Base-by-base conservation (phyloP, 768 basidiomycete genomes). In the Lentinula raphanica region DNA sequence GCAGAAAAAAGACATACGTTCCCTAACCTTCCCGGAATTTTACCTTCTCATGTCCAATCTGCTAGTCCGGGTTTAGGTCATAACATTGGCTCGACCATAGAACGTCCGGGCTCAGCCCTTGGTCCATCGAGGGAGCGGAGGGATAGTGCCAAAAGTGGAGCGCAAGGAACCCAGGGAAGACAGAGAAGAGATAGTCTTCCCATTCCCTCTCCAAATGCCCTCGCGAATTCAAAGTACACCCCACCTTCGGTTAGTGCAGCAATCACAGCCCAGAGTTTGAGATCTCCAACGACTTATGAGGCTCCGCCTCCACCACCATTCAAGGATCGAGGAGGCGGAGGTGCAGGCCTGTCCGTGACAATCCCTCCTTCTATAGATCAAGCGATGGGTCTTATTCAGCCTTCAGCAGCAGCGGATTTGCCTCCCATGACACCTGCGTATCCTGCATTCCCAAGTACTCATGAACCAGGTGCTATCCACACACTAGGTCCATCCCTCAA, bases 201-300 rank as follows among this genome's bases (percentile, higher is more conserved):
- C 8, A 23, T 38, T 15, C 42, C 46, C 8, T 56, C 54, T 28
- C 40, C 31, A 2, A 17, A 25, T 31, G 15, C 40, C 9, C 42
- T 29, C n/a, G 1, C n/a, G 32, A 28, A 17, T 11, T 48, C 46
- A 28, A 56, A 69, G 25, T 76, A 76, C 51, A 60, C 67, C 25
- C 70, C 69, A 25, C 70, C 74, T 23, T 72, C 74, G 1, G 64
- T 69, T 2, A 66, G 69, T 1, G 59, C 60, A 31, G 64, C 69
- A 11, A 29, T 13, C 12, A 63, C 60, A 23, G 63, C 67, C 28
- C 73, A 78, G 68, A 74, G 9, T 36, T 12, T 57, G 15, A 76
- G 75, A 9, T 78, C 81, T 8, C 80, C 82, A 0, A 85, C 83
- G 42, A 85, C 84, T 3, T 85, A 82, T 62, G 74, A 73, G 49